These are phyloP conservation scores for Fusarium mundagurra DNA, from an alignment of 2,329 filamentous ascomycete species.

Conservation along the genomic window DNA sequence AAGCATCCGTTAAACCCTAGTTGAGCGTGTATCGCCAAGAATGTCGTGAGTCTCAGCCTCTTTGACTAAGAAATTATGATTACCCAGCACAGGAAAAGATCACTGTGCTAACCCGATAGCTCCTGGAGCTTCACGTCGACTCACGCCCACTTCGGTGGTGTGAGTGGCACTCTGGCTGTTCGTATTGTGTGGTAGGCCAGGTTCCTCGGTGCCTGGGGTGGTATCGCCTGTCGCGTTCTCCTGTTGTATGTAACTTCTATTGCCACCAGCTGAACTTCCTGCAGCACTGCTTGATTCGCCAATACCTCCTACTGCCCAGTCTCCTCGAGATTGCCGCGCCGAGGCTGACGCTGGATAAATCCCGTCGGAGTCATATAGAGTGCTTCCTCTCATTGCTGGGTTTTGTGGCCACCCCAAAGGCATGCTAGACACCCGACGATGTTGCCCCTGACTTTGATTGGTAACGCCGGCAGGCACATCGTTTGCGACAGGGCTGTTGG, in stretches of 20 bases:
- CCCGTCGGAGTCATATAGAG: slow-evolving; percentile 26
- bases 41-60: not conserved
- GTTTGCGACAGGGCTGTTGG: slow-evolving; percentile 24
- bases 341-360: slow-evolving; percentile 25
- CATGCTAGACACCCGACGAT: slow-evolving; percentile 49
- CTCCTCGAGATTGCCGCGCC: slow-evolving; percentile 23
- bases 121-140: not conserved
- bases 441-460: slow-evolving; percentile 28
- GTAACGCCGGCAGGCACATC: slow-evolving; percentile 29
- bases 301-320: slow-evolving; percentile 9
- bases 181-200: not conserved
- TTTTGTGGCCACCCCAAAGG: slow-evolving; percentile 52
- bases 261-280: slow-evolving; percentile 8
- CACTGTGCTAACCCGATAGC: slow-evolving; percentile 14
- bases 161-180: not conserved
- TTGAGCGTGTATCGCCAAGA: slow-evolving; percentile 1
- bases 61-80: not conserved
- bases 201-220: not conserved
- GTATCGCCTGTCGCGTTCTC: not conserved
- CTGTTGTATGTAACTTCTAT: not conserved
- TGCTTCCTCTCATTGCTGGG: slow-evolving; percentile 41
- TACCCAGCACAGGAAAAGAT: not conserved
- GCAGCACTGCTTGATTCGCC: slow-evolving; percentile 17
- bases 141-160: not conserved
- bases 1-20: not conserved